Percentiles rank a stretch among this genome's conserved stretches.
Evolutionary conservation across 495 filamentous ascomycete genomes (phyloP).

Genomic region (Daldinia loculata): DNA sequence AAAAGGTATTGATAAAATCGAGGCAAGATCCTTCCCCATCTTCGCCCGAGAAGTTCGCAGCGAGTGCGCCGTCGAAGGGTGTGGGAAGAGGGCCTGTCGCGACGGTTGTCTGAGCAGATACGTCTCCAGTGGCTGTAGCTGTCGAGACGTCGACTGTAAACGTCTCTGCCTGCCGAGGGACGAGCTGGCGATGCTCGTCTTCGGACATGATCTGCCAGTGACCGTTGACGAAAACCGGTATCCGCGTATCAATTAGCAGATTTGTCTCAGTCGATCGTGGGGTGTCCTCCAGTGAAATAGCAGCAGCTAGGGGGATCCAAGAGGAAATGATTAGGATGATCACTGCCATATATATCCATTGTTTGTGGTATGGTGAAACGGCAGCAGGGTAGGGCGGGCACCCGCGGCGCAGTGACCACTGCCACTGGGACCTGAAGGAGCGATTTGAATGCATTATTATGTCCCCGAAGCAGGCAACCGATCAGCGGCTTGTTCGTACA

Average conservation of each 20-base stretch:
- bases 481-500: slow-evolving; percentile 34
- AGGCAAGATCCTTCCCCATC: slow-evolving; percentile 62
- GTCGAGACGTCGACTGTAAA: slow-evolving; percentile 50
- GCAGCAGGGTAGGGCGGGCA: slow-evolving; percentile 31
- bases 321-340: slow-evolving; percentile 49
- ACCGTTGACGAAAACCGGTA: slow-evolving; percentile 44
- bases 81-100: slow-evolving; percentile 63
- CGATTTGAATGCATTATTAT: slow-evolving; percentile 24
- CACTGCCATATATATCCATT: slow-evolving; percentile 44
- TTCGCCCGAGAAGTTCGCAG: slow-evolving; percentile 66
- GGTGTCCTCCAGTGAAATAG: slow-evolving; percentile 43
- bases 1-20: slow-evolving; percentile 72
- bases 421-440: slow-evolving; percentile 28
- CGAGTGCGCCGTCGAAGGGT: slow-evolving; percentile 75
- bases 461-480: slow-evolving; percentile 39
- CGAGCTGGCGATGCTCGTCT: slow-evolving; percentile 43
- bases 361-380: slow-evolving; percentile 42
- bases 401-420: slow-evolving; percentile 37
- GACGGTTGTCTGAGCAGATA: slow-evolving; percentile 41
- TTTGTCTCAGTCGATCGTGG: slow-evolving; percentile 45
- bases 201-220: slow-evolving; percentile 52
- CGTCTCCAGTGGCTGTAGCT: slow-evolving; percentile 41
- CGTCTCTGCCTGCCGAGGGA: slow-evolving; percentile 40
- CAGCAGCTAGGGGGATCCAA: slow-evolving; percentile 46
- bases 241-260: slow-evolving; percentile 50